Conservation (phyloP, 345 rosid genomes). For the Euphorbia pulcherrima region DNA sequence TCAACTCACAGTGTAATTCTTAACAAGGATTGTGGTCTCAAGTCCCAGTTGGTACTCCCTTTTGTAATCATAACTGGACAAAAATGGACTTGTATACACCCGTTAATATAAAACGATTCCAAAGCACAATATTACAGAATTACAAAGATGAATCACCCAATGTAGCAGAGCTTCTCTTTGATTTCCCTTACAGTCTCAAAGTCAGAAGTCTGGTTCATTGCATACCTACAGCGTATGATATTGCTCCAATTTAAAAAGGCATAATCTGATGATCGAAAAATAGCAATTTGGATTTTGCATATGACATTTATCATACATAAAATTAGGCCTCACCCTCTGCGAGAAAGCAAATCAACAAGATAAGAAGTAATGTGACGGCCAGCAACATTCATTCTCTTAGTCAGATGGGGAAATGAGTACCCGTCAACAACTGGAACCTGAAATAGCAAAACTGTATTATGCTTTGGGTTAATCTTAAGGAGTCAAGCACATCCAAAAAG, state of each 20-base stretch:
- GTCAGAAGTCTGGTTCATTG: slow-evolving; percentile 84
- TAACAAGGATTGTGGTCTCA: slow-evolving; percentile 94
- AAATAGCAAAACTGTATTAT: slow-evolving; percentile 20
- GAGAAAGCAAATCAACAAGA: slow-evolving; percentile 90
- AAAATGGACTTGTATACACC: slow-evolving; percentile 15
- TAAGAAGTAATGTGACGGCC: slow-evolving; percentile 96
- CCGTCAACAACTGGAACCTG: slow-evolving; percentile 99
- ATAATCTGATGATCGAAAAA: too few relatives aligned
- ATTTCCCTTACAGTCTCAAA: slow-evolving; percentile 96
- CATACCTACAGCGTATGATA: slow-evolving; percentile 53
- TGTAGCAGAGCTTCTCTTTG: slow-evolving; percentile 94
- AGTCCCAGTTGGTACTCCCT: slow-evolving; percentile 90
- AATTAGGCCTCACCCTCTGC: slow-evolving; percentile 70
- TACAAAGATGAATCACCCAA: slow-evolving; percentile 44
- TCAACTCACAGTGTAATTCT: slow-evolving; percentile 81
- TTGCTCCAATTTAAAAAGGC: slow-evolving; percentile 12
- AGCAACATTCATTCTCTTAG: slow-evolving; percentile 97
- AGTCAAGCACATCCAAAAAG: not conserved
- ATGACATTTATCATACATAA: slow-evolving; percentile 12
- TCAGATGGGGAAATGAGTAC: slow-evolving; percentile 95
- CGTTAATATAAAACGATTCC: slow-evolving; percentile 2
- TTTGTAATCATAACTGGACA: slow-evolving; percentile 86
- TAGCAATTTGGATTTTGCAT: too few relatives aligned
- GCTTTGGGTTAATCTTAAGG: slow-evolving; percentile 13
- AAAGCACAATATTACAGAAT: slow-evolving; percentile 3